These are phyloP conservation scores for Aspergillus phoenicis DNA, from an alignment of 2,329 filamentous ascomycete genomes.

Conservation along the genomic window DNA sequence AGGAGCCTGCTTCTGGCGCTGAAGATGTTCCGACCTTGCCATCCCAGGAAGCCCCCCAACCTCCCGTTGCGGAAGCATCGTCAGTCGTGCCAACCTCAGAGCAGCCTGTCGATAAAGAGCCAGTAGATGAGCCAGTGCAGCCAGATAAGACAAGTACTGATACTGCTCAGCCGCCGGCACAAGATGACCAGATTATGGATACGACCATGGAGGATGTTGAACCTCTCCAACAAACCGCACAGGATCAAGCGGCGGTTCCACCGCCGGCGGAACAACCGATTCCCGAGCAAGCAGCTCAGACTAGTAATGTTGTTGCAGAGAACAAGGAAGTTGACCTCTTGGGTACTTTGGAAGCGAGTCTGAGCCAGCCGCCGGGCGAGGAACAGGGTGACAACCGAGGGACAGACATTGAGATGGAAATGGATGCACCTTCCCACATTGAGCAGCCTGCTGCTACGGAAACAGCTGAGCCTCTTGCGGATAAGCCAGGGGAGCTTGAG, in stretches of 20 bases:
- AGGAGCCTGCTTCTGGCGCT: not conserved
- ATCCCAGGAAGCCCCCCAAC: slow-evolving; percentile 8
- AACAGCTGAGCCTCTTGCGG: not conserved
- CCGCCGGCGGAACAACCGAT: slow-evolving; percentile 6
- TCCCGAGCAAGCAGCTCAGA: slow-evolving; percentile 20
- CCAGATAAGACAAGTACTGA: slow-evolving; percentile 13
- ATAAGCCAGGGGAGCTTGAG: not conserved
- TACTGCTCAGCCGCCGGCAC: not conserved
- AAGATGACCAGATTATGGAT: slow-evolving; percentile 6
- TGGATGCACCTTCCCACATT: not conserved
- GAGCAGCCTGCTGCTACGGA: slow-evolving; percentile 5
- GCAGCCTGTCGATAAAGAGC: not conserved
- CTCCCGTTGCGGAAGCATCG: not conserved
- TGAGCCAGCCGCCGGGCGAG: slow-evolving; percentile 23
- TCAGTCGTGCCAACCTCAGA: not conserved
- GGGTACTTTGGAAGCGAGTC: slow-evolving; percentile 51
- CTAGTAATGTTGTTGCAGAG: slow-evolving; percentile 7
- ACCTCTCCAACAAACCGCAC: slow-evolving; percentile 6
- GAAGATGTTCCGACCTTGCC: slow-evolving; percentile 5
- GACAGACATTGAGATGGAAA: slow-evolving; percentile 3
- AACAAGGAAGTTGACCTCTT: slow-evolving; percentile 48
- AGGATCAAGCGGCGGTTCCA: slow-evolving; percentile 1
- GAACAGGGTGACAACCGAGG: slow-evolving; percentile 13
- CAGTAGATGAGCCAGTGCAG: slow-evolving; percentile 16
- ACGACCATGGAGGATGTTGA: slow-evolving; percentile 12